These are phyloP conservation scores for Dryadomyces quercivorus DNA, from an alignment of 2,329 filamentous ascomycete genomes.

Conservation along the genomic window DNA sequence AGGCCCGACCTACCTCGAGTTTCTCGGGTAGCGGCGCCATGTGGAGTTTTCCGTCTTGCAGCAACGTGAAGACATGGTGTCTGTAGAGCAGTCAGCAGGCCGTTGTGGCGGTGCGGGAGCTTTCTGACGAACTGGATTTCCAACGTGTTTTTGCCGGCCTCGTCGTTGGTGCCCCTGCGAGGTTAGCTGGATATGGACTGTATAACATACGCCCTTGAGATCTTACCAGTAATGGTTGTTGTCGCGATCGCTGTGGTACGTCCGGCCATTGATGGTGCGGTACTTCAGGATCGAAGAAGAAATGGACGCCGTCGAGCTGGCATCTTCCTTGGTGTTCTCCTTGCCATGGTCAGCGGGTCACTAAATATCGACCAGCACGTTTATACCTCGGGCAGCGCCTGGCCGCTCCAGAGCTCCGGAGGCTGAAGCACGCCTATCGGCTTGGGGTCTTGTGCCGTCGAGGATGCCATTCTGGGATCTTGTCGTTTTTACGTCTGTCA, in stretches of 20 bases:
- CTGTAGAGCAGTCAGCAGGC: not conserved
- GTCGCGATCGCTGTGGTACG: not conserved
- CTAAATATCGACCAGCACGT: not conserved
- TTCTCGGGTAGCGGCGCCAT: not conserved
- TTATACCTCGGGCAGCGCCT: not conserved
- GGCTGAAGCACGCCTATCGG: not conserved
- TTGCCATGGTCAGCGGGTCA: not conserved
- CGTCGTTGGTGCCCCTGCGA: not conserved
- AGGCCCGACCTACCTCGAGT: not conserved
- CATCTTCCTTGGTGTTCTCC: not conserved
- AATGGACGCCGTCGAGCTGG: not conserved
- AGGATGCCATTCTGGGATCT: too few relatives aligned
- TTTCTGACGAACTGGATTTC: not conserved
- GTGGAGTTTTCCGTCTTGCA: not conserved
- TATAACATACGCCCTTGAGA: not conserved
- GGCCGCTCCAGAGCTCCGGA: not conserved
- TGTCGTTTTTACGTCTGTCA: too few relatives aligned
- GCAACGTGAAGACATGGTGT: not conserved
- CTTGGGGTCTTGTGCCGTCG: not conserved
- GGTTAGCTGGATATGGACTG: not conserved
- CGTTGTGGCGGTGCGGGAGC: not conserved
- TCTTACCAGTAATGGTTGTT: not conserved
- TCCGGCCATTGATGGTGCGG: not conserved
- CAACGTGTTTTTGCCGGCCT: not conserved
- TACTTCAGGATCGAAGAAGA: not conserved